Evolutionary conservation across 805 yeast species (phyloP), one percentile per base, ranked within the genome.

Genomic region (Candida anglica): DNA sequence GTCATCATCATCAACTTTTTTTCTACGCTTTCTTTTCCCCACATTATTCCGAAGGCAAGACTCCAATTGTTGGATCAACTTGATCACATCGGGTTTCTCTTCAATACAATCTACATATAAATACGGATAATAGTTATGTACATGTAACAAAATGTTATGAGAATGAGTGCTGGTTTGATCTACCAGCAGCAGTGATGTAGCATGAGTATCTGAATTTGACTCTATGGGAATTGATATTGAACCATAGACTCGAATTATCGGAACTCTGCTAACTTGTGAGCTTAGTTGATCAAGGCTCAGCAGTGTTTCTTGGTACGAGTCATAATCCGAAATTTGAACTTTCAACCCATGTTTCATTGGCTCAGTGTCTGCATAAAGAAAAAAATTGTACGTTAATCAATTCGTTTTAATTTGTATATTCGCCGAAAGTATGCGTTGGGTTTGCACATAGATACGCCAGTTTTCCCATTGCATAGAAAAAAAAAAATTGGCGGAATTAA

Each of bases 101-200:
- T 79, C 82, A 27, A 63, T 65, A 48, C 81, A 81, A 22, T 75
- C 77, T 2, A 89, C 64, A 50, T 72, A 88, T 2, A 91, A 44
- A 50, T 91, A 93, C 0, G 98, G 98, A 43, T 71, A 86, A 14
- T 75, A 75, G 25, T 91, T 89, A 60, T 89, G 98, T 7, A 93
- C 62, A 53, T 93, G 96, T 1, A 83, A 73, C 10, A 66, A 35
- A 1, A 56, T 43, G 38, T 59, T 58, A 42, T 48, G 59, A n/a
- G 28, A 6, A n/a, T n/a, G n/a, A n/a, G n/a, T n/a, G n/a, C n/a
- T n/a, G n/a, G n/a, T n/a, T n/a, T n/a, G n/a, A n/a, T n/a, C n/a
- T n/a, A n/a, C n/a, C n/a, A n/a, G n/a, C n/a, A n/a, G n/a, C 27
- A 25, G 9, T 20, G 32, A 30, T 13, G 26, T 4, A 8, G 11